phyloP scores from a whole-genome alignment of 2,329 filamentous ascomycete genomes.

The Paecilomyces formosus region DNA sequence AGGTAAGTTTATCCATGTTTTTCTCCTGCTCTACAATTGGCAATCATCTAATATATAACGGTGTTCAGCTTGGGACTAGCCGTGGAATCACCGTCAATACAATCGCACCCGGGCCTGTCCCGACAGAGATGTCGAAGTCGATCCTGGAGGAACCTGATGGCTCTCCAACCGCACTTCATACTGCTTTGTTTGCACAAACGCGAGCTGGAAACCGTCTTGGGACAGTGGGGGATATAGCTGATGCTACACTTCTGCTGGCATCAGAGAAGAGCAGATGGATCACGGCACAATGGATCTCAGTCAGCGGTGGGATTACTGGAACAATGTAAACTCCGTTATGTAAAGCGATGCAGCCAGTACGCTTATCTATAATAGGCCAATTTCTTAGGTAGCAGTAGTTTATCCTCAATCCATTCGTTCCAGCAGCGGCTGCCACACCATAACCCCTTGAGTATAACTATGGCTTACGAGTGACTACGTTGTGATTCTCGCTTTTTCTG shows the following conservation, averaged over 20 bases:
- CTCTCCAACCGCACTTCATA: slow-evolving; percentile 9
- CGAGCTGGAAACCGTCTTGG: slow-evolving; percentile 28
- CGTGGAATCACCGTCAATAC: slow-evolving; percentile 40
- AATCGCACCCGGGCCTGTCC: slow-evolving; percentile 33
- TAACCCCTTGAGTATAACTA: no score
- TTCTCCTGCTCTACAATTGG: neutral
- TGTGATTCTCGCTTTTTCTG: no score
- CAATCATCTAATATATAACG: slow-evolving; percentile 1
- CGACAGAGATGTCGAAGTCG: slow-evolving; percentile 23
- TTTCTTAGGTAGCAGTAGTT: neutral
- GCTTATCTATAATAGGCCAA: no score
- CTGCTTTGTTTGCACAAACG: slow-evolving; percentile 14
- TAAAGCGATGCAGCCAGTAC: no score
- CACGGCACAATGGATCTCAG: slow-evolving; percentile 37
- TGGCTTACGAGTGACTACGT: no score
- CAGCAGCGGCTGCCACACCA: no score
- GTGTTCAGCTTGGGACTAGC: slow-evolving; percentile 24
- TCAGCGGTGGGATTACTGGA: slow-evolving; percentile 29
- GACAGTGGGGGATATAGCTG: slow-evolving; percentile 34
- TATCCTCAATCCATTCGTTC: no score
- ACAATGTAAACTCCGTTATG: no score
- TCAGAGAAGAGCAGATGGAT: slow-evolving; percentile 38
- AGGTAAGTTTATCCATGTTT: slow-evolving; percentile 7
- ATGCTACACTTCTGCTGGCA: slow-evolving; percentile 34
- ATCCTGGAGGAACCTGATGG: neutral